Base-by-base conservation (phyloP, 2,329 filamentous ascomycete species). In the Botrytis squamosa region DNA sequence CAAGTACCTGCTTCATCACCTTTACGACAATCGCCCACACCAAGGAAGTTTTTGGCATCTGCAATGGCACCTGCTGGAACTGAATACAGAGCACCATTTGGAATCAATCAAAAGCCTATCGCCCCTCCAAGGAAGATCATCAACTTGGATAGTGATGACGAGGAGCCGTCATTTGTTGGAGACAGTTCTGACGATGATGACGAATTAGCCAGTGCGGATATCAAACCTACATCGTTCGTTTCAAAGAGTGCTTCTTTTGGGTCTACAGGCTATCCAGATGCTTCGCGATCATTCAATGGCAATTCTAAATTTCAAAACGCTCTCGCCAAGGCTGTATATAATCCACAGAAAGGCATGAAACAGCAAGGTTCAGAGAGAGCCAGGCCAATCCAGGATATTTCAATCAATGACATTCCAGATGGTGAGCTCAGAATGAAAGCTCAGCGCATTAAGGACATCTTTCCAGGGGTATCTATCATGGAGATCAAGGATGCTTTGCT, bases 1-100 rank as follows among this genome's bases (percentile, higher is more conserved):
- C 95, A 97, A 82, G 95, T 98, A 4, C 91, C 92, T 44, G 93
- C 93, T n/a, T 98, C 95, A 4, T 98, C 95, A 1, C 95, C 94
- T 2, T 79, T 81, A 63, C 57, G 44, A 62, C 55, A 70, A 42
- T 71, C 78, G 79, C 69, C 42, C 72, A 80, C 55, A 33, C 46
- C 55, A 18, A 77, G 64, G 25, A 67, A 65, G 57, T 73, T 85
- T 46, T 79, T 91, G 62, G 88, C 87, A 36, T 90, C 85, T 75
- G 83, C 89, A 63, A 92, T 97, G 85, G 92, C 93, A 52, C 93
- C 94, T 42, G 88, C 90, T 64, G 92, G 94, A 10, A 97, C 94
- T 0, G 82, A 86, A 16, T 95, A 92, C 79, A 87, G 88, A 76
- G 85, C 88, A 57, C 87, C 84, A 20, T 77, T 77, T 49, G 82